Evolutionary conservation across 331 rosid species (phyloP), one percentile per base, ranked within the genome.

Genomic region (Cucumis variabilis): DNA sequence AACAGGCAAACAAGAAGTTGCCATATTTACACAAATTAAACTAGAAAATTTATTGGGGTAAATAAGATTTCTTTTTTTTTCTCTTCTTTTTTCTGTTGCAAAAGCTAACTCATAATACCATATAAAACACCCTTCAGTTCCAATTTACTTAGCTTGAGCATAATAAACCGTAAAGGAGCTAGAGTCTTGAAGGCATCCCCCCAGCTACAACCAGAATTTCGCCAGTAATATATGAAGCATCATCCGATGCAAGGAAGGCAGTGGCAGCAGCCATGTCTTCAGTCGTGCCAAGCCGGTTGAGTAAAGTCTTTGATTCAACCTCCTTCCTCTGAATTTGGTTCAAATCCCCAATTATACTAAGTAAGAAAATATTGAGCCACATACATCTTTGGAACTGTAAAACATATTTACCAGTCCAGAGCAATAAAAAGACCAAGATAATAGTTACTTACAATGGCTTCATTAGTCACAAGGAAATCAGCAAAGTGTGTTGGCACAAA

Each of bases 181-280:
- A 97, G 84, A 97, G 95, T 89, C 98, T 95, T 3, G 99, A 95
- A 50, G 98, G 96, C 89, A 75, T 89, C 83, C 99, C 99, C 70
- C 99, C 99, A 33, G 98, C 94, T 89, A 97, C 98, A 41, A 97
- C 98, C 46, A 97, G 76, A 78, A 98, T 97, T 91, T 97, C 99
- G 82, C 98, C 99, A 15, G 99, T 97, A 79, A 97, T 93, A 90
- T 93, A 97, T 67, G 99, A 88, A 48, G 98, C 98, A 48, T 97
- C 99, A 27, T 94, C 98, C 1, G 98, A 97, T 27, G 98, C 96
- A 92, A 97, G 90, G 88, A 97, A 97, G 4, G 99, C 98, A 20
- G 96, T 37, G 0, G 98, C 98, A 83, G 99, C 93, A 62, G 93
- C 99, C 98, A 95, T 97, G 91, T 95, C 98, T 84, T 90, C 96